Evolutionary conservation across 805 yeast species (phyloP).

Genomic region (Spencermartinsiella europaea): DNA sequence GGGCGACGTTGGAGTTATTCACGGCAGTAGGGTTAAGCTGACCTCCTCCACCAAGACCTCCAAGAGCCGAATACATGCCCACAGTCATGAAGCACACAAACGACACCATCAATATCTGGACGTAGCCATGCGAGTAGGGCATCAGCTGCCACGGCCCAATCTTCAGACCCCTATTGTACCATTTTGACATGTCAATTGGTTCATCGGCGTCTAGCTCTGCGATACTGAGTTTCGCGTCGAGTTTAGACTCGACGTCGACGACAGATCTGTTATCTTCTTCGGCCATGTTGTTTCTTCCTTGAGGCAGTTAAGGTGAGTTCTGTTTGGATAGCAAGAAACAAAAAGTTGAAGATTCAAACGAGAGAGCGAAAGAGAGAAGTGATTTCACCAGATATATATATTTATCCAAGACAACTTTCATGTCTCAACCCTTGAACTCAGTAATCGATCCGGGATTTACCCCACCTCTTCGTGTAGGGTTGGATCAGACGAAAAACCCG

Average conservation of each 20-base stretch:
- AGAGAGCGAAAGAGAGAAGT: no score
- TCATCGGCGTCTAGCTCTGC: constrained; percentile 1
- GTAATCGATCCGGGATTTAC: no score
- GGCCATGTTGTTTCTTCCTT: background rate
- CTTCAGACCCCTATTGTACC: constrained; percentile 24
- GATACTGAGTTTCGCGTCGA: background rate
- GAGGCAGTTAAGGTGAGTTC: no score
- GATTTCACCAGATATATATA: no score
- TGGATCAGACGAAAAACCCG: no score
- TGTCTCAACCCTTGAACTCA: no score
- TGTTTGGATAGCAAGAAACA: no score
- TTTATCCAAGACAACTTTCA: no score
- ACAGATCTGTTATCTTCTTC: background rate
- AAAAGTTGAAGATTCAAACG: no score
- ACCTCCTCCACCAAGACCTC: constrained; percentile 48
- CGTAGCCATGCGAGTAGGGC: constrained; percentile 36
- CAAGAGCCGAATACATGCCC: constrained; percentile 48
- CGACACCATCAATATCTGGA: constrained; percentile 43
- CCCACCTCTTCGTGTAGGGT: background rate
- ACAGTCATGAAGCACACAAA: constrained; percentile 48
- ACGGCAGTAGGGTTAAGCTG: constrained; percentile 30
- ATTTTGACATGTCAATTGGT: constrained; percentile 4
- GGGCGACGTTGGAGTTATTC: constrained; percentile 48
- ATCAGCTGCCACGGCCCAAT: constrained; percentile 29
- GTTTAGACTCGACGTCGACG: background rate